Evolutionary conservation across 495 filamentous ascomycete genomes (phyloP).

Genomic region (Tetracladium setigerum): DNA sequence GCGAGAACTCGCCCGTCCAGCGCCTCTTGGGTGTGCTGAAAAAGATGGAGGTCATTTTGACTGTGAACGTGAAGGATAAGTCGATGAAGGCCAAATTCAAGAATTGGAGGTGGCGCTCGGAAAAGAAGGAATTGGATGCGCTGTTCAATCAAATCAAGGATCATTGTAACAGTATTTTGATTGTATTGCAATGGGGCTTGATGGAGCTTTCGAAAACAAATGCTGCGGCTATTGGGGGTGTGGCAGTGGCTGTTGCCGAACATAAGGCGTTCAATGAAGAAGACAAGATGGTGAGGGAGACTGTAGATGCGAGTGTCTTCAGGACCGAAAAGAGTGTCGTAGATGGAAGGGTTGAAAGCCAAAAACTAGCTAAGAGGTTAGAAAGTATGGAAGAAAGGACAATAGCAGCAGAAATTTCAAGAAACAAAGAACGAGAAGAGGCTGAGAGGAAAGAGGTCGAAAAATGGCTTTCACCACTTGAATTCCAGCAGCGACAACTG

Average conservation of each 20-base stretch:
- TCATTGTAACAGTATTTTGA: neutral
- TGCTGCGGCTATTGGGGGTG: too few species aligned
- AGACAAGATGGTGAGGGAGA: neutral
- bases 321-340: neutral
- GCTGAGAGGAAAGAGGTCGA: constrained; percentile 8
- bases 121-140: constrained; percentile 5
- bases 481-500: constrained; percentile 13
- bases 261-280: neutral
- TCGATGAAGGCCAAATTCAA: neutral
- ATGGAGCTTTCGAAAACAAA: too few species aligned
- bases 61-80: neutral
- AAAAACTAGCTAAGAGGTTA: neutral
- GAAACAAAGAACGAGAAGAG: neutral
- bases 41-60: neutral
- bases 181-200: too few species aligned
- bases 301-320: neutral
- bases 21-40: neutral
- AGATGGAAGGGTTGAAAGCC: neutral
- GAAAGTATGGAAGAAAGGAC: too few species aligned
- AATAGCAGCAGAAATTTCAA: neutral
- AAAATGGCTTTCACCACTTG: constrained; percentile 8
- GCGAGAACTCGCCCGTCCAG: neutral
- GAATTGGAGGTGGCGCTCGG: constrained; percentile 8
- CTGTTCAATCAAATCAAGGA: neutral
- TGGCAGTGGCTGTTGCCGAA: neutral